A percentile compares a stretch with the other conserved stretches of the same genome.
These are phyloP conservation scores for Ophiognomonia clavigignenti-juglandacearum DNA, from an alignment of 2,329 filamentous ascomycete genomes.

Conservation along the genomic window DNA sequence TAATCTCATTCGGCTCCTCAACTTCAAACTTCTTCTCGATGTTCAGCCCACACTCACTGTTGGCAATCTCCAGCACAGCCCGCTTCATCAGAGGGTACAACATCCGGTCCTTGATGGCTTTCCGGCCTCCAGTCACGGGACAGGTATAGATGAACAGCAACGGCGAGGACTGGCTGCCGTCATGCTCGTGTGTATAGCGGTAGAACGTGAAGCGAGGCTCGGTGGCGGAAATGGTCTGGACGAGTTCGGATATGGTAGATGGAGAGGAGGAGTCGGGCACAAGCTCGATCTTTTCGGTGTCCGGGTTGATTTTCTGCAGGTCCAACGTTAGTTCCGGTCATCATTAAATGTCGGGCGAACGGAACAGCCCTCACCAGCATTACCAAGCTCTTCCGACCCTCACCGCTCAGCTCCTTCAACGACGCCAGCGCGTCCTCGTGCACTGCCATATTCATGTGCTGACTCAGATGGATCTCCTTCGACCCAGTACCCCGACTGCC, in stretches of 20 bases:
- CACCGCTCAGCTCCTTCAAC: conserved; percentile 52
- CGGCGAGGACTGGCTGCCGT: conserved; percentile 47
- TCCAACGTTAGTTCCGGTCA: conserved; percentile 10
- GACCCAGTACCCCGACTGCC: conserved; percentile 57
- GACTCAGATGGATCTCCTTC: conserved; percentile 55
- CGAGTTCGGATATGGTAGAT: conserved; percentile 53
- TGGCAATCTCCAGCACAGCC: conserved; percentile 61
- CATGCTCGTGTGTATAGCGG: conserved; percentile 56
- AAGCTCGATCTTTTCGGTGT: conserved; percentile 65
- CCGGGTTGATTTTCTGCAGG: conserved; percentile 64
- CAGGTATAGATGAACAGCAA: conserved; percentile 82
- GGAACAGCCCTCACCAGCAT: conserved; percentile 53
- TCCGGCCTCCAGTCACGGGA: conserved; percentile 58
- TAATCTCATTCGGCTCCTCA: conserved; percentile 65
- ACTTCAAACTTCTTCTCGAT: conserved; percentile 68
- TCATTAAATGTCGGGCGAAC: too few species aligned
- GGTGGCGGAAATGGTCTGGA: conserved; percentile 54
- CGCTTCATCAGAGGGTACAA: conserved; percentile 71
- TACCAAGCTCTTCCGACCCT: conserved; percentile 48
- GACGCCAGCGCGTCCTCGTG: conserved; percentile 60
- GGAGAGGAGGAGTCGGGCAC: conserved; percentile 47
- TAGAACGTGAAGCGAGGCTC: conserved; percentile 79
- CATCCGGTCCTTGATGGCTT: conserved; percentile 78
- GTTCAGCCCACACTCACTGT: conserved; percentile 58
- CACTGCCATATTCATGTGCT: conserved; percentile 53